Evolutionary conservation across 305 asterid genomes (phyloP).

Genomic region (Fraxinus greggii): DNA sequence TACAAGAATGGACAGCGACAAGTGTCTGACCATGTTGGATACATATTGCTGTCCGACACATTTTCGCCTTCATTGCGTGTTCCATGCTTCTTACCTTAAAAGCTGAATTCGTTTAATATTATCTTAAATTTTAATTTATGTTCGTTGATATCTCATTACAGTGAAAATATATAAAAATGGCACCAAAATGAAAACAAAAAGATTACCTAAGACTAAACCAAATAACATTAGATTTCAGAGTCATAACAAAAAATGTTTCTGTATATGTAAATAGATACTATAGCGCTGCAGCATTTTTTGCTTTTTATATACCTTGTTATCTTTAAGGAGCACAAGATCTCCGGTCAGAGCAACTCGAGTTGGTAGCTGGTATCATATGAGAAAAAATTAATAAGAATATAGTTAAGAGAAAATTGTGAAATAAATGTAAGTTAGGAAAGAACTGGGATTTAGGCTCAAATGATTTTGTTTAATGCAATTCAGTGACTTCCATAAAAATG

Average conservation of each 20-base stretch:
- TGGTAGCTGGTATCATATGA: constrained; percentile 61
- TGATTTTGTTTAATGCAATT: background rate
- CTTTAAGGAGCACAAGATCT: constrained; percentile 60
- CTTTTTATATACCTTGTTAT: constrained; percentile 54
- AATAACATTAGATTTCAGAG: constrained; percentile 13
- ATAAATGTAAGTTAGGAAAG: background rate
- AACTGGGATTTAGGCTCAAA: background rate
- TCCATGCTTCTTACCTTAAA: background rate
- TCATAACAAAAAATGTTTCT: constrained; percentile 1
- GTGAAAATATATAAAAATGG: background rate
- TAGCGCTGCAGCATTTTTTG: background rate
- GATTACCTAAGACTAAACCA: constrained; percentile 9
- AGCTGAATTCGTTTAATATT: background rate
- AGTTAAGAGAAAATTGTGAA: background rate
- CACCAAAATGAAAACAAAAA: background rate
- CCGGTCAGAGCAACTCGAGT: constrained; percentile 85
- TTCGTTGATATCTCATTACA: background rate
- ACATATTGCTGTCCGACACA: background rate
- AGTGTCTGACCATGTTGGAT: background rate
- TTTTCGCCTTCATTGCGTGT: background rate
- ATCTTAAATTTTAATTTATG: background rate
- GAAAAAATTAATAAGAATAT: background rate
- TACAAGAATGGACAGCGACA: background rate
- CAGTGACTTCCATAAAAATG: background rate
- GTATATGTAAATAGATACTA: constrained; percentile 1